phyloP scores from a whole-genome alignment of 2,329 filamentous ascomycete genomes.

The Colletotrichum orchidophilum region DNA sequence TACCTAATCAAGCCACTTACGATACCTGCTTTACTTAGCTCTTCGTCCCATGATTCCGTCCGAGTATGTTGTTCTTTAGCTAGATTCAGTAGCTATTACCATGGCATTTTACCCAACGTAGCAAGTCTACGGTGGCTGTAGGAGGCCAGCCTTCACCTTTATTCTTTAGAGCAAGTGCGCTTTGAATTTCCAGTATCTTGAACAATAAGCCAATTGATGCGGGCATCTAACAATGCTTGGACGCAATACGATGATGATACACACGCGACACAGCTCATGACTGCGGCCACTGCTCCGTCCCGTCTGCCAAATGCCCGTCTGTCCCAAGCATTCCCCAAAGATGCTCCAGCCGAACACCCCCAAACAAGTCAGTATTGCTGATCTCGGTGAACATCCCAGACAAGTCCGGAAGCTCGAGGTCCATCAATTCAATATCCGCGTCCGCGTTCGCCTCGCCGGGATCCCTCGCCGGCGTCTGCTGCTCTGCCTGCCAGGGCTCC shows the following conservation, averaged over 20 bases:
- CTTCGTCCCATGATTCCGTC: too few species aligned
- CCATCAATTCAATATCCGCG: constrained; percentile 10
- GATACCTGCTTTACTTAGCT: too few species aligned
- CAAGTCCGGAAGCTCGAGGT: constrained; percentile 19
- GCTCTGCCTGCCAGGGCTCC: background rate
- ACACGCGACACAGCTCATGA: background rate
- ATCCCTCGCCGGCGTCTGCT: background rate
- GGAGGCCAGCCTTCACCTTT: too few species aligned
- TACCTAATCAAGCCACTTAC: too few species aligned
- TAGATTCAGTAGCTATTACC: too few species aligned
- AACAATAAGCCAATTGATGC: background rate
- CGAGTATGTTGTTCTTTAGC: too few species aligned
- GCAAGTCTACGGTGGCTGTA: too few species aligned
- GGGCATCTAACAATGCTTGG: background rate
- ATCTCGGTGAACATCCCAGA: constrained; percentile 25
- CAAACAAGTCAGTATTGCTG: constrained; percentile 16
- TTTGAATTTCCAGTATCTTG: too few species aligned
- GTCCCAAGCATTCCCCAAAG: constrained; percentile 12
- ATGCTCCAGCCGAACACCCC: constrained; percentile 10
- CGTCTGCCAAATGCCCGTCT: background rate
- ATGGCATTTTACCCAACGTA: too few species aligned
- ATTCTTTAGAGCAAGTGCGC: too few species aligned
- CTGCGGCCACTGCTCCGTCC: constrained; percentile 1
- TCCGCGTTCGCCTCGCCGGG: background rate
- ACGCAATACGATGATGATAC: background rate